Base-by-base conservation (phyloP, 495 filamentous ascomycete genomes). In the Ascobolus immersus region DNA sequence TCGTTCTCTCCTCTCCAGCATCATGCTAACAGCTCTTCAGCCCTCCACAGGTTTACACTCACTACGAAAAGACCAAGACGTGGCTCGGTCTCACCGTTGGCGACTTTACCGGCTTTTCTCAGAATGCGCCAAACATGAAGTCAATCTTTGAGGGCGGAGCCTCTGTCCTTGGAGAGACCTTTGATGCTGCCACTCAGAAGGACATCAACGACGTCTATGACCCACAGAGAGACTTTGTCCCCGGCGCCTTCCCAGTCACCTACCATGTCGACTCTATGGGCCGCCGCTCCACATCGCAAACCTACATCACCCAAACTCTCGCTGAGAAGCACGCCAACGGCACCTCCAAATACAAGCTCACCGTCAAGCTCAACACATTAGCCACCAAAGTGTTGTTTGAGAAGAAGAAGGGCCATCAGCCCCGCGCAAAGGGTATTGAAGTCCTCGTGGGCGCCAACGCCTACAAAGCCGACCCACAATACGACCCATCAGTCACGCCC, bases 381-480 rank as follows among this genome's bases (percentile, higher is more conserved):
- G 59, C 55, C 2, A 62, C 59, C 20, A 51, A 47, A 13, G 52
- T 62, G 0, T 32, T 61, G n/a, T 59, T 62, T 37, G 32, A 35
- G 48, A n/a, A n/a, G n/a, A 46, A 45, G 9, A 40, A 45, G 21
- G 34, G 38, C 29, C 34, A 39, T 15, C 40, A 35, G 2, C 55
- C 55, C 13, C 45, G 42, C 2, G 57, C 58, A 7, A 52, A 56
- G 32, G 58, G 58, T n/a, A 55, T 61, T n/a, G 56, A 61, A 28
- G 45, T 59, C 20, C 45, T 61, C 35, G 34, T 48, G 6, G 58
- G 58, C 7, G 35, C 34, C 7, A 54, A 52, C 11, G 42, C 55
- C 4, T 61, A 61, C 44, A 43, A 44, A 20, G 58, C 58, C 5
- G 57, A 60, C 37, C 55, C 56, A 4, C 53, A 52, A 12, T 49